phyloP scores from a whole-genome alignment of 768 basidiomycete genomes.

The Crepidotus variabilis region DNA sequence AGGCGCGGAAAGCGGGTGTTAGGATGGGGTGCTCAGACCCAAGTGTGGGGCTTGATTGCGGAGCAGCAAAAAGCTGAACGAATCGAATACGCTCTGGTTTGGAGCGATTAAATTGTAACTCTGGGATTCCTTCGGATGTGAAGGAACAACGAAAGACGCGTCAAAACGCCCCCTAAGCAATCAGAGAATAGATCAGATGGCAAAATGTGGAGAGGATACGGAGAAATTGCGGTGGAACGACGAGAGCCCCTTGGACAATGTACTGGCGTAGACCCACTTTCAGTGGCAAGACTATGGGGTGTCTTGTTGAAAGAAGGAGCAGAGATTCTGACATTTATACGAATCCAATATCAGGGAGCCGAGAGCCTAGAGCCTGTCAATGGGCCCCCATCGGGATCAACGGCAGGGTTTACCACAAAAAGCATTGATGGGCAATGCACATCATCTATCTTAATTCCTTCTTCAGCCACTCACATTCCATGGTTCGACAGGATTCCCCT shows the following conservation, averaged over 20 bases:
- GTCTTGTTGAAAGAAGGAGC: not conserved
- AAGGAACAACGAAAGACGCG: too few species aligned
- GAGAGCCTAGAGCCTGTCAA: not conserved
- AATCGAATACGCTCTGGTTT: not conserved
- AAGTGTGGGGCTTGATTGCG: constrained; percentile 6
- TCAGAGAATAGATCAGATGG: not conserved
- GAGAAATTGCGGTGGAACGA: not conserved
- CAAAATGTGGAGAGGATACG: not conserved
- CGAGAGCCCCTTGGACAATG: not conserved
- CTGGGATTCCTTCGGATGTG: too few species aligned
- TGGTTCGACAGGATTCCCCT: too few species aligned
- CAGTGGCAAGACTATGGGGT: not conserved
- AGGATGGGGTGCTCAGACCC: constrained; percentile 1
- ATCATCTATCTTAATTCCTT: not conserved
- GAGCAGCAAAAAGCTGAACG: not conserved
- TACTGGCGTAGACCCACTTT: not conserved
- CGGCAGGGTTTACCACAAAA: not conserved
- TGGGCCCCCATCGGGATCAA: not conserved
- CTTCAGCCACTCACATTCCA: not conserved
- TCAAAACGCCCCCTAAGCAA: not conserved
- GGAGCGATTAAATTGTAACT: too few species aligned
- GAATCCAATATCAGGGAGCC: not conserved
- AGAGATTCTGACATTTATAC: not conserved
- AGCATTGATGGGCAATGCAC: not conserved
- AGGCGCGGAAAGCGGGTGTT: not conserved